These are phyloP conservation scores for Pestalotiopsis sp. DNA, from an alignment of 2,329 filamentous ascomycete species.

Conservation along the genomic window DNA sequence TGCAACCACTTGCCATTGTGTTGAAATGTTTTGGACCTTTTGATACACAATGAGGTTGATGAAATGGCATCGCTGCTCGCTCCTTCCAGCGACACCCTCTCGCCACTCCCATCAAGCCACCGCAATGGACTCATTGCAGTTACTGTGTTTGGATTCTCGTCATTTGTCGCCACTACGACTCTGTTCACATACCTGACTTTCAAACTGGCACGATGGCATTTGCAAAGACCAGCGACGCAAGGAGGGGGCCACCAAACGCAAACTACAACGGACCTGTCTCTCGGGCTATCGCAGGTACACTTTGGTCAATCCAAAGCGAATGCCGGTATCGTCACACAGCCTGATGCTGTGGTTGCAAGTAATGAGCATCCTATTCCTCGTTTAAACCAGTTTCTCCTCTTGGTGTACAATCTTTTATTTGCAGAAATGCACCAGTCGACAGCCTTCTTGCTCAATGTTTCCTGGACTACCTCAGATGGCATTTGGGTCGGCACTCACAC, in stretches of 20 bases:
- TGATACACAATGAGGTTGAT: neutral
- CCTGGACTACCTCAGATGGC: conserved; percentile 47
- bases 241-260: neutral
- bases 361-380: conserved; percentile 21
- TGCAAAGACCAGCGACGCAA: neutral
- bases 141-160: conserved; percentile 14
- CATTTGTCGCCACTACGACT: conserved; percentile 10
- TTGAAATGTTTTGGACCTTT: neutral
- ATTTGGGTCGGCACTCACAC: conserved; percentile 7
- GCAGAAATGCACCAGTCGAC: conserved; percentile 13
- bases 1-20: neutral
- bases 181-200: conserved; percentile 16
- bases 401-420: conserved; percentile 68
- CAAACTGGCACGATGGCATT: conserved; percentile 22
- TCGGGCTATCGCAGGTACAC: conserved; percentile 8
- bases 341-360: neutral
- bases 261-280: conserved; percentile 1
- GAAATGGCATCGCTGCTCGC: conserved; percentile 4
- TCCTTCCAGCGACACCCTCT: conserved; percentile 5
- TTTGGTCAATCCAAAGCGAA: conserved; percentile 1
- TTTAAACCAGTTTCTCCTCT: conserved; percentile 68
- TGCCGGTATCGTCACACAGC: neutral
- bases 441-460: conserved; percentile 61
- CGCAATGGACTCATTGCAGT: conserved; percentile 18
- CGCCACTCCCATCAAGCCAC: conserved; percentile 2